Conservation (phyloP, 306 rosid species). For the Vigna angularis region DNA sequence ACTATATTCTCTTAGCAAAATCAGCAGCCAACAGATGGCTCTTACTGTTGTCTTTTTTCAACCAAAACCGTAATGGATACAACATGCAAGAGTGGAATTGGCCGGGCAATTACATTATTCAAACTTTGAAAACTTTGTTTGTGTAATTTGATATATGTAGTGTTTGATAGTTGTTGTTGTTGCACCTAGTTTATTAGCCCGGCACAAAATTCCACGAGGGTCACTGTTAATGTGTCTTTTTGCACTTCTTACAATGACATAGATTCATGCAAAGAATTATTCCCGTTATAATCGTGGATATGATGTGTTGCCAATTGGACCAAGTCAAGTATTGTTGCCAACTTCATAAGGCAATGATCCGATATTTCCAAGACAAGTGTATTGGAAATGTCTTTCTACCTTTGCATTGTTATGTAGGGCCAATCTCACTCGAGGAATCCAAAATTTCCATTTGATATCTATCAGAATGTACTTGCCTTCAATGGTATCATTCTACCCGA, state of each 20-base stretch:
- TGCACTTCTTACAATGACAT: conserved; percentile 18
- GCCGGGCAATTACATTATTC: conserved; percentile 36
- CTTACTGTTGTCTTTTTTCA: conserved; percentile 47
- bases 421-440: conserved; percentile 30
- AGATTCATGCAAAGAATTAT: conserved; percentile 46
- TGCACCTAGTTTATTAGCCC: conserved; percentile 35
- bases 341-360: conserved; percentile 38
- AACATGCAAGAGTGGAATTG: conserved; percentile 20
- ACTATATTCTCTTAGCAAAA: conserved; percentile 39
- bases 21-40: conserved; percentile 42
- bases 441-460: neutral
- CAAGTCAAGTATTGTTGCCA: neutral
- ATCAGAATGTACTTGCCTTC: conserved; percentile 5
- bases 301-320: conserved; percentile 31
- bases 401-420: conserved; percentile 46
- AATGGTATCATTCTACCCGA: conserved; percentile 28
- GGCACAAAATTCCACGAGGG: conserved; percentile 14
- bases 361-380: conserved; percentile 36
- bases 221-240: conserved; percentile 45
- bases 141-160: conserved; percentile 37
- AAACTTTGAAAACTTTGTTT: conserved; percentile 43
- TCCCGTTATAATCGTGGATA: conserved; percentile 38
- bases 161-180: conserved; percentile 38
- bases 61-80: conserved; percentile 39
- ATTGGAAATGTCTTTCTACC: conserved; percentile 40